phyloP scores from a whole-genome alignment of 1,284 basidiomycete species.

The Gymnopus androsaceus region DNA sequence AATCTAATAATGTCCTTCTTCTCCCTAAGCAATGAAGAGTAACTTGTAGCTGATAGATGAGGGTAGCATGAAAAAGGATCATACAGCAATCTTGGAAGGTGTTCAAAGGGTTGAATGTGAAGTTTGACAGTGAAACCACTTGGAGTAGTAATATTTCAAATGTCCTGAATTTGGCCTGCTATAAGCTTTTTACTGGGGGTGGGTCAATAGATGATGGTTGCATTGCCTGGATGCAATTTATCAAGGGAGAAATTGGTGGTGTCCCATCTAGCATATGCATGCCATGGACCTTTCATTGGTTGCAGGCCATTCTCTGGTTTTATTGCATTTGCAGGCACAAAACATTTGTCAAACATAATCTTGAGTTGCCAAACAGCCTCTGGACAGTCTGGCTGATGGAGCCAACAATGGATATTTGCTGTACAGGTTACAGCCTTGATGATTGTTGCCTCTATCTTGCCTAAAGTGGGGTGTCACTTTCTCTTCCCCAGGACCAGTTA shows the following conservation, averaged over 20 bases:
- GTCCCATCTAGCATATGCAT: constrained; percentile 17
- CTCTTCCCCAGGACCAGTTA: background rate
- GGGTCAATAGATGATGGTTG: too few species aligned
- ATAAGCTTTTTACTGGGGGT: background rate
- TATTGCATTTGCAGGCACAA: constrained; percentile 1
- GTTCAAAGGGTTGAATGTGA: background rate
- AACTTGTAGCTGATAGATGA: background rate
- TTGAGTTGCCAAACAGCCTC: constrained; percentile 22
- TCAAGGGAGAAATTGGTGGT: constrained; percentile 17
- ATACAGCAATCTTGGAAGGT: background rate
- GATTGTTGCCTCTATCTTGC: constrained; percentile 20
- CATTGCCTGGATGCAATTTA: constrained; percentile 24
- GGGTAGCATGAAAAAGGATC: constrained; percentile 3
- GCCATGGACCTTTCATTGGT: background rate
- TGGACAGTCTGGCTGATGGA: constrained; percentile 23
- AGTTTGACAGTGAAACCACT: background rate
- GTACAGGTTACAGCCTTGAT: constrained; percentile 17
- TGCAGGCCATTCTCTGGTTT: background rate
- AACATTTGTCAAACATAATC: constrained; percentile 23
- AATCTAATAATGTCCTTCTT: background rate
- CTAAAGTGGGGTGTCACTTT: constrained; percentile 17
- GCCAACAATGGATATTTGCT: too few species aligned
- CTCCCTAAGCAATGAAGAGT: background rate
- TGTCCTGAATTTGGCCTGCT: background rate
- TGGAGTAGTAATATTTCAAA: constrained; percentile 8